Evolutionary conservation across 768 basidiomycete genomes (phyloP).

Genomic region (Mrakia hoshinonis): DNA sequence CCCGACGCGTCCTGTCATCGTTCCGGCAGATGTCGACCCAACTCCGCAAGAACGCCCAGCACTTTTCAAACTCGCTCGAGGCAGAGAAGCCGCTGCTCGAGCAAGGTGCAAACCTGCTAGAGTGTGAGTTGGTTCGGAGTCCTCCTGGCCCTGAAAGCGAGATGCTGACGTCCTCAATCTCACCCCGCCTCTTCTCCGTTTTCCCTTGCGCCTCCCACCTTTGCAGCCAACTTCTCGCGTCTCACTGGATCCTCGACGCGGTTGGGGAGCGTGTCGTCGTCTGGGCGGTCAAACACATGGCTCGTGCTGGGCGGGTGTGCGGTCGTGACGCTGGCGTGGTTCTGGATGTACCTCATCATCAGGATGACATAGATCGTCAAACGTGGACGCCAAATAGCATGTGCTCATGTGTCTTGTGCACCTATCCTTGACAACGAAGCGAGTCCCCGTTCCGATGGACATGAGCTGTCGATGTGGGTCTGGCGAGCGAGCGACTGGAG

Average conservation of each 20-base stretch:
- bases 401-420: neutral
- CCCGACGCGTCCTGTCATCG: neutral
- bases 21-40: conserved; percentile 26
- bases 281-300: conserved; percentile 24
- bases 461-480: too few species aligned
- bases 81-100: conserved; percentile 27
- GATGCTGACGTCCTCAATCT: neutral
- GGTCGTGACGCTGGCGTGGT: conserved; percentile 19
- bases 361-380: conserved; percentile 15
- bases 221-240: conserved; percentile 17
- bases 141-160: neutral
- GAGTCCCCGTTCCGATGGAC: too few species aligned
- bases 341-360: conserved; percentile 29
- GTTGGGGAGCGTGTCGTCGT: conserved; percentile 1
- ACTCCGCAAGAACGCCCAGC: conserved; percentile 24
- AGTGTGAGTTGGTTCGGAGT: neutral
- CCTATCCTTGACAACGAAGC: too few species aligned
- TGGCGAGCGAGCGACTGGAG: too few species aligned
- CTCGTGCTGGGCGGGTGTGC: conserved; percentile 15
- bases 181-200: neutral
- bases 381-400: neutral
- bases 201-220: neutral
- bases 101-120: conserved; percentile 19
- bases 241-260: conserved; percentile 12
- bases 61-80: conserved; percentile 27